Conservation (phyloP, 805 yeast genomes). For the Yamadazyma philogaea region DNA sequence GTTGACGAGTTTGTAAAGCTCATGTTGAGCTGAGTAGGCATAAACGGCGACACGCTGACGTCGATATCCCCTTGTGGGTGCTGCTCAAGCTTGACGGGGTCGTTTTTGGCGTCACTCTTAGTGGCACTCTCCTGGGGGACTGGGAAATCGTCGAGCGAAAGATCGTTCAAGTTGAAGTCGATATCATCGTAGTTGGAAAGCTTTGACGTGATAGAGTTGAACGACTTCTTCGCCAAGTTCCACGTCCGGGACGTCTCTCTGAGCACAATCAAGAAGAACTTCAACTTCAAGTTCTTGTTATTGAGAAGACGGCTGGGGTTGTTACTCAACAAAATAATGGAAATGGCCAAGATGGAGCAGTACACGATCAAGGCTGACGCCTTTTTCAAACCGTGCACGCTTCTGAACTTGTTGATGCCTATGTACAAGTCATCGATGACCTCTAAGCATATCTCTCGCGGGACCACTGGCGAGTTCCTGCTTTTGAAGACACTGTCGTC, state of each 20-base stretch:
- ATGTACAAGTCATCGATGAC: slow-evolving; percentile 42
- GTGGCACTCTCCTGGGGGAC: background rate
- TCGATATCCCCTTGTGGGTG: background rate
- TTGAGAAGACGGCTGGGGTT: slow-evolving; percentile 24
- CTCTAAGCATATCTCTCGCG: slow-evolving; percentile 32
- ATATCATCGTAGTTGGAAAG: slow-evolving; percentile 18
- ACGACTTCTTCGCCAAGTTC: slow-evolving; percentile 47
- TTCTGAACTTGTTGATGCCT: slow-evolving; percentile 35
- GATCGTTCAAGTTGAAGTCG: slow-evolving; percentile 10
- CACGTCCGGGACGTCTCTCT: slow-evolving; percentile 44
- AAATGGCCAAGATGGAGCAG: slow-evolving; percentile 44
- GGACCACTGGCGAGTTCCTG: slow-evolving; percentile 13
- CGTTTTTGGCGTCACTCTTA: background rate
- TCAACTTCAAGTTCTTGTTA: slow-evolving; percentile 27
- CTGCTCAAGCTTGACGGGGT: background rate
- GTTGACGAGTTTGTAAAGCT: slow-evolving; percentile 6
- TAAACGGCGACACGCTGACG: background rate
- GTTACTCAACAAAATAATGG: slow-evolving; percentile 34
- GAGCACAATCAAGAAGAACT: slow-evolving; percentile 40
- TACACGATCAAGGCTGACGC: slow-evolving; percentile 48
- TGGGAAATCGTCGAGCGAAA: slow-evolving; percentile 4
- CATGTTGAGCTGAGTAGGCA: slow-evolving; percentile 6
- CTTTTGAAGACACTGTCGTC: slow-evolving; percentile 21
- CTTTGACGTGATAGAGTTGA: slow-evolving; percentile 36
- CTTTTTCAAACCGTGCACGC: slow-evolving; percentile 37